Base-by-base conservation (phyloP, 176 grass and related monocot genomes). In the Hsuehochloa calcarea region DNA sequence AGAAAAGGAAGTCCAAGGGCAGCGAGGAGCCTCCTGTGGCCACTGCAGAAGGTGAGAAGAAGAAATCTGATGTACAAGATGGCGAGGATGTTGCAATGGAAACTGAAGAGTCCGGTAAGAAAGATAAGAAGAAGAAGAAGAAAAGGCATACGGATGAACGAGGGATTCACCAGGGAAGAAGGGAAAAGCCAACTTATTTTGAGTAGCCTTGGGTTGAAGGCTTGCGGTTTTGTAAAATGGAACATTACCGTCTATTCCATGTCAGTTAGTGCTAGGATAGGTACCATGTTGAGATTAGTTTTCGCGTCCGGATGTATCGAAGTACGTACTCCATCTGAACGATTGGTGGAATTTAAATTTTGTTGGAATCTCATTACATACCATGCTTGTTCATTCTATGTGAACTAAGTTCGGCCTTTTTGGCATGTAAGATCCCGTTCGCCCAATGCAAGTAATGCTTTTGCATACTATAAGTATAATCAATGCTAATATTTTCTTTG, bases 1-100 rank as follows among this genome's bases (percentile, higher is more conserved):
- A 86, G 83, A 86, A 91, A 86, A 90, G 78, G 41, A 90, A 86
- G 83, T 86, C 83, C 2, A 89, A 94, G 81, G 84, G 66, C 37
- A 68, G 15, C 0, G 62, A 84, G 85, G 85, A 87, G 51, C 34
- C 64, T 63, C 77, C 12, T 66, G 58, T 63, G 14, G 69, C 49
- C 19, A 45, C 35, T 66, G 84, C 78, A 27, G 89, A 78, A 55
- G 80, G 38, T 10, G 75, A 84, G 39, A 79, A 91, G 70, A 84
- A 80, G 51, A 85, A 85, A 68, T 75, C 77, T 35, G 87, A 51
- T 20, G 41, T 35, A 38, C 47, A 81, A 19, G 82, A 41, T 40
- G 61, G 16, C 4, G 70, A 85, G 22, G 87, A 76, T 75, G 71
- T 58, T 29, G 45, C 44, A 5, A 72, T 85, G 85, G 64, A 86